These are phyloP conservation scores for Raffaelea ambrosiae DNA, from an alignment of 2,329 filamentous ascomycete species.

Conservation along the genomic window DNA sequence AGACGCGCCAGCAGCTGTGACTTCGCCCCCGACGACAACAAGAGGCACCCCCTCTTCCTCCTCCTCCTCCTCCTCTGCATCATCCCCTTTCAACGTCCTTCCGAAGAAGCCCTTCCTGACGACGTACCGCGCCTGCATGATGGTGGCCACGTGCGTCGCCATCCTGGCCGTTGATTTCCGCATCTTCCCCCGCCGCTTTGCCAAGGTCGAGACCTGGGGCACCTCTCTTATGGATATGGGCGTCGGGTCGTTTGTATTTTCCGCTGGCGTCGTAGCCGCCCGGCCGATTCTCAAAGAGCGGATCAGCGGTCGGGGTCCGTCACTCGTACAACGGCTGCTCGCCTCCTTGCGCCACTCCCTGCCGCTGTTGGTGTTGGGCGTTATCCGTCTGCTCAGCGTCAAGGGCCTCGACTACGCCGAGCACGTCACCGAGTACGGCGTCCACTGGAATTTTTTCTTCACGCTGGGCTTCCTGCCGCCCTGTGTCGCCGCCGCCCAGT, in stretches of 20 bases:
- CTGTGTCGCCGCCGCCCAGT: constrained; percentile 77
- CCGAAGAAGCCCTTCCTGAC: constrained; percentile 90
- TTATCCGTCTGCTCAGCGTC: constrained; percentile 76
- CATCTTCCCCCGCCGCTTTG: constrained; percentile 87
- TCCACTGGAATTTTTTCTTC: constrained; percentile 99
- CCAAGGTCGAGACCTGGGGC: constrained; percentile 98
- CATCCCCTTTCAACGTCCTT: constrained; percentile 37
- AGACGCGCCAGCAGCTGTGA: constrained; percentile 13
- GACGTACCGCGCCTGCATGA: constrained; percentile 82
- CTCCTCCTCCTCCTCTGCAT: too few species aligned
- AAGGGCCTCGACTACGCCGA: constrained; percentile 95
- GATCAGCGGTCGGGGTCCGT: constrained; percentile 36
- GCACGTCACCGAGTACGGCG: constrained; percentile 93
- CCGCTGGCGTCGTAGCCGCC: constrained; percentile 82
- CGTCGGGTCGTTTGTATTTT: constrained; percentile 96
- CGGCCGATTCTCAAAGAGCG: constrained; percentile 67
- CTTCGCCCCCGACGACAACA: background rate
- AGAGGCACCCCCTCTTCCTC: too few species aligned
- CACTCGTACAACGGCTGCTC: constrained; percentile 50
- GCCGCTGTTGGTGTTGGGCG: constrained; percentile 70
- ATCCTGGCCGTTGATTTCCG: constrained; percentile 97
- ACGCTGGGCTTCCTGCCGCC: constrained; percentile 83
- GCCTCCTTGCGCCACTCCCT: constrained; percentile 70
- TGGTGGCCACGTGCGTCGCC: constrained; percentile 79
- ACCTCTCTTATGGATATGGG: constrained; percentile 98